A percentile compares a stretch with the other conserved stretches of the same genome.
Conservation (phyloP, 805 yeast genomes). For the Metschnikowia continentalis region DNA sequence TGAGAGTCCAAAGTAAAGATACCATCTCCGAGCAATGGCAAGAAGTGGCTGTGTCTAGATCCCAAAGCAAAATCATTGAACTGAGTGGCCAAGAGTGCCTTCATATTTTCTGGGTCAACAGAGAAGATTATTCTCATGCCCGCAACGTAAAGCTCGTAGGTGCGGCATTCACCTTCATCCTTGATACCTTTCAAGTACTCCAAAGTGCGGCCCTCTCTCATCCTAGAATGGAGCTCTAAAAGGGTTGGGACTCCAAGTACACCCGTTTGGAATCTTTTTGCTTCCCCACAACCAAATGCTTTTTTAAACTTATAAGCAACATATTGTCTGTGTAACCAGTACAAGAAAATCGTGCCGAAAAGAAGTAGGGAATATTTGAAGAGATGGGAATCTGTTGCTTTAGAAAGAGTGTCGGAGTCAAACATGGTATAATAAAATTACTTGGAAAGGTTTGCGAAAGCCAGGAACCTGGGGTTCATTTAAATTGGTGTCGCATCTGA, state of each 20-base stretch:
- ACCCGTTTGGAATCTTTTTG: slow-evolving; percentile 4
- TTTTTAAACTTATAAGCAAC: slow-evolving; percentile 10
- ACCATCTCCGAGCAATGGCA: slow-evolving; percentile 40
- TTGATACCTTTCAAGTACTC: slow-evolving; percentile 9
- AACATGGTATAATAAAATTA: not conserved
- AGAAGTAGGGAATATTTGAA: slow-evolving; percentile 12
- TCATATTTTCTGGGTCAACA: slow-evolving; percentile 39
- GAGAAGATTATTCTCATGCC: slow-evolving; percentile 24
- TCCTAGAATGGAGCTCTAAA: slow-evolving; percentile 4
- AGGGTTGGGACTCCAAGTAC: slow-evolving; percentile 11
- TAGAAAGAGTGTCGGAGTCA: not conserved
- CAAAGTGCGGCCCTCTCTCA: slow-evolving; percentile 12
- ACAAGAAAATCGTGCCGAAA: slow-evolving; percentile 8
- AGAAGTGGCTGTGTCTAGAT: slow-evolving; percentile 33
- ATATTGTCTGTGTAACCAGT: slow-evolving; percentile 11
- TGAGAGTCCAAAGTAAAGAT: slow-evolving; percentile 40
- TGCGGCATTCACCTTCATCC: not conserved
- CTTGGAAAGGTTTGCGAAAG: not conserved
- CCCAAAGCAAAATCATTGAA: slow-evolving; percentile 40
- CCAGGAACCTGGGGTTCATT: not conserved
- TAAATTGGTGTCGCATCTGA: not conserved
- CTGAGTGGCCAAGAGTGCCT: slow-evolving; percentile 41
- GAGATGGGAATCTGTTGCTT: not conserved
- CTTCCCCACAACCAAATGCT: slow-evolving; percentile 12
- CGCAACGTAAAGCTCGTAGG: slow-evolving; percentile 14